Conservation (phyloP, 129 eudicot genomes). For the Lonicera japonica region DNA sequence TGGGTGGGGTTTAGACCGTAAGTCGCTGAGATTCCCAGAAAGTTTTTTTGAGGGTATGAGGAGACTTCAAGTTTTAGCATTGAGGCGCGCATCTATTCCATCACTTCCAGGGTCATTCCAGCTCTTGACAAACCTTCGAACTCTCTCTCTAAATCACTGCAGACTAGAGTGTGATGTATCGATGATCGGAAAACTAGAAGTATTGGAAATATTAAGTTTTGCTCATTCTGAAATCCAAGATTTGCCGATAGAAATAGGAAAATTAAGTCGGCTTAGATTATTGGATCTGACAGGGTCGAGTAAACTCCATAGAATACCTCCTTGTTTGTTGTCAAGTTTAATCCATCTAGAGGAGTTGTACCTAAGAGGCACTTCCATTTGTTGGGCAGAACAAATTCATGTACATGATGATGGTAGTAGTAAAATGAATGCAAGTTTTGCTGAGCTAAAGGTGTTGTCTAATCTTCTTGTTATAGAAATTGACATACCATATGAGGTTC, state of each 20-base stretch:
- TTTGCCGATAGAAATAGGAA: slow-evolving; percentile 5
- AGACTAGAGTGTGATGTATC: slow-evolving; percentile 1
- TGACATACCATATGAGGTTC: background rate
- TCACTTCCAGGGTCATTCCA: slow-evolving; percentile 10
- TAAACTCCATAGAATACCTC: background rate
- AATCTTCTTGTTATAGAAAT: no score
- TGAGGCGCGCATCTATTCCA: background rate
- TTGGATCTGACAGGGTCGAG: slow-evolving; percentile 16
- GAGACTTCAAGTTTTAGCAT: slow-evolving; percentile 7
- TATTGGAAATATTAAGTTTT: slow-evolving; percentile 17
- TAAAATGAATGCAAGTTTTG: no score
- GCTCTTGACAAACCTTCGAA: slow-evolving; percentile 3
- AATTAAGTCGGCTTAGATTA: slow-evolving; percentile 4
- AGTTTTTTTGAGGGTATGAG: slow-evolving; percentile 15
- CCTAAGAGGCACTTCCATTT: background rate
- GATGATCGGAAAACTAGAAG: slow-evolving; percentile 5
- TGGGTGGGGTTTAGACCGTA: no score
- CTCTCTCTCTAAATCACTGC: slow-evolving; percentile 12
- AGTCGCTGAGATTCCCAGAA: background rate
- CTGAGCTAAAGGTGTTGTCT: no score
- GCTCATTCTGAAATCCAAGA: background rate
- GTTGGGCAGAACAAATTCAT: no score
- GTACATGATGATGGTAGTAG: no score
- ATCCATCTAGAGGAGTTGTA: slow-evolving; percentile 15
- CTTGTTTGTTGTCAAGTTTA: slow-evolving; percentile 5